Conservation (phyloP, 495 filamentous ascomycete species). For the Friedmanniomyces simplex region DNA sequence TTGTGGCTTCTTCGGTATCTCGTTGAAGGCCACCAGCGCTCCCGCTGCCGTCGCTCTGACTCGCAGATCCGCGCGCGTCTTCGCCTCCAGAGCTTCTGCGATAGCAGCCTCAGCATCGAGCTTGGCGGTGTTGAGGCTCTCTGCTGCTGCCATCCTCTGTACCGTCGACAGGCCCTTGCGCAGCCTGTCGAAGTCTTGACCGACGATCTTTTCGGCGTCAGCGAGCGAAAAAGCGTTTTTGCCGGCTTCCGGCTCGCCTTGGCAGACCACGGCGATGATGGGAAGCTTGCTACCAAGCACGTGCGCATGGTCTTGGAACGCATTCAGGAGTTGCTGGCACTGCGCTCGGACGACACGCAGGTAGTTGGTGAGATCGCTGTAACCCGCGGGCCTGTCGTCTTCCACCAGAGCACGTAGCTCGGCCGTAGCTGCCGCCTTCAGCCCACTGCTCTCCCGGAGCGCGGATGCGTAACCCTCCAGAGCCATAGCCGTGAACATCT, state of each 20-base stretch:
- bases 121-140: slow-evolving; percentile 64
- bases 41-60: slow-evolving; percentile 78
- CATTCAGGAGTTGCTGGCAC: slow-evolving; percentile 76
- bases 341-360: slow-evolving; percentile 80
- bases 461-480: slow-evolving; percentile 72
- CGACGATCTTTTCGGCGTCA: slow-evolving; percentile 76
- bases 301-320: slow-evolving; percentile 79
- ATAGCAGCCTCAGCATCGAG: slow-evolving; percentile 58
- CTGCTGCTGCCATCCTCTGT: slow-evolving; percentile 66
- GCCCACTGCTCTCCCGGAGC: slow-evolving; percentile 37
- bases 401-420: slow-evolving; percentile 65
- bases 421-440: slow-evolving; percentile 33
- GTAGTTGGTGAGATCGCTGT: slow-evolving; percentile 79
- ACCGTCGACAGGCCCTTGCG: slow-evolving; percentile 76
- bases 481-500: slow-evolving; percentile 71
- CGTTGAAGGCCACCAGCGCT: slow-evolving; percentile 73
- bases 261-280: slow-evolving; percentile 72
- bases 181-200: slow-evolving; percentile 70
- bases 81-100: slow-evolving; percentile 63
- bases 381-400: slow-evolving; percentile 65
- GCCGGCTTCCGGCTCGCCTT: slow-evolving; percentile 82
- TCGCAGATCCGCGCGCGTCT: slow-evolving; percentile 74
- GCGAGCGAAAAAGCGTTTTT: slow-evolving; percentile 80
- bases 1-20: slow-evolving; percentile 82
- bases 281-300: slow-evolving; percentile 64